These are phyloP conservation scores for Lodderomyces metapsilosis DNA, from an alignment of 1,139 yeast genomes.

Conservation along the genomic window DNA sequence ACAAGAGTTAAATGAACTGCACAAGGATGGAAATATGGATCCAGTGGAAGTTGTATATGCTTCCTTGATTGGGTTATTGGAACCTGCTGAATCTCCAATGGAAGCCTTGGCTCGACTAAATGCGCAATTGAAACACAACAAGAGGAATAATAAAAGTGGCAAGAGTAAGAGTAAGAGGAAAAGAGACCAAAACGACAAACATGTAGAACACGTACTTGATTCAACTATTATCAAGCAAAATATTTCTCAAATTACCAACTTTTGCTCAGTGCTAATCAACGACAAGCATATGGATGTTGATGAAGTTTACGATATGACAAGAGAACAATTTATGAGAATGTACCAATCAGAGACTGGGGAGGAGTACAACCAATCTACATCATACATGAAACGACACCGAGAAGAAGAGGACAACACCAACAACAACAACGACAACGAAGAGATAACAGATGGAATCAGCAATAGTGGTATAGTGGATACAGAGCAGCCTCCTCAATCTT, in stretches of 20 bases:
- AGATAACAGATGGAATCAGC: too few species aligned
- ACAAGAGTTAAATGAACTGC: conserved; percentile 13
- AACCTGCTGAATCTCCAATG: conserved; percentile 63
- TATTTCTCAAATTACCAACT: conserved; percentile 41
- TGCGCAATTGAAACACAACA: conserved; percentile 19
- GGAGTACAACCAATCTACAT: conserved; percentile 28
- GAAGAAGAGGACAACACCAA: conserved; percentile 12
- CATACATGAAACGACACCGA: conserved; percentile 2
- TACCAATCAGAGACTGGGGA: conserved; percentile 53
- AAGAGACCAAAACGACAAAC: neutral
- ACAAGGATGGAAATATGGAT: conserved; percentile 7
- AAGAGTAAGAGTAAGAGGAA: conserved; percentile 7
- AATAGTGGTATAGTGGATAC: too few species aligned
- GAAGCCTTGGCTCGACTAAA: conserved; percentile 56
- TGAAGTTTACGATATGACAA: conserved; percentile 52
- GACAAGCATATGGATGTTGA: conserved; percentile 13
- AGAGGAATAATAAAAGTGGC: conserved; percentile 5
- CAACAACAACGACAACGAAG: conserved; percentile 11
- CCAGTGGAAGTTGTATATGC: conserved; percentile 27
- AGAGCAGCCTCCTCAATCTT: too few species aligned
- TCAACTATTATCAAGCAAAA: conserved; percentile 3
- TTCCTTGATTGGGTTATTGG: conserved; percentile 41
- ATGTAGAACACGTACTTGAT: neutral
- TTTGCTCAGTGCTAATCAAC: conserved; percentile 44
- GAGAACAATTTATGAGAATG: conserved; percentile 59